Base-by-base conservation (phyloP, 2,329 filamentous ascomycete species). In the Diplocarpon mali region DNA sequence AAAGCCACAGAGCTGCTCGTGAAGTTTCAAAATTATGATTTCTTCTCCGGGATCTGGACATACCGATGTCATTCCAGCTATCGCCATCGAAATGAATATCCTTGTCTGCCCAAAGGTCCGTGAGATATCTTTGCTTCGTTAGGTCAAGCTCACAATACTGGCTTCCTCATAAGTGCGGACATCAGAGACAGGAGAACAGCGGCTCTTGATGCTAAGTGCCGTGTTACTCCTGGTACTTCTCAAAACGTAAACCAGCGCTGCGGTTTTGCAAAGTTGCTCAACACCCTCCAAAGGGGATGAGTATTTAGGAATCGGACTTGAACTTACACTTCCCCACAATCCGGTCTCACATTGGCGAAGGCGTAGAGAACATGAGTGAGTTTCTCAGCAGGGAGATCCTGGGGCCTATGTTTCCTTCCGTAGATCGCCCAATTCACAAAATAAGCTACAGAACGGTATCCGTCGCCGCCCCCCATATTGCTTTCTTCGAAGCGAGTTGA, bases 341-440 rank as follows among this genome's bases (percentile, higher is more conserved):
- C 85, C 2, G 80, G 72, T 3, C 77, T 75, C 47, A 95, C 76
- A 61, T 95, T 93, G 59, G 86, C 90, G 65, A 96, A 96, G 13
- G 89, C 71, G 54, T 95, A 95, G 13, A 95, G 76, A 4, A 96
- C 67, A 60, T 96, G 90, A 0, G 89, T 96, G 35, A 95, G 75
- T 45, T 85, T 83, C 44, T 88, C 76, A 3, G 73, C 78, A 0
- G 85, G 85, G 5, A 96, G 73, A 60, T 94, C 79, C 60, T 93
- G 83, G 0, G 89, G 88, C n/a, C 80, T 75, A 61, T 92, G 83
- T 57, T 90, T 83, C 44, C 89, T 79, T 32, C 71, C 86, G 64
- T 95, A 95, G 55, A 94, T 90, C 52, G 85, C 85, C 86, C 71
- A 53, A 35, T 55, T 48, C 39, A 59, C 56, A 24, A 50, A 47